Evolutionary conservation across 2,329 filamentous ascomycete genomes (phyloP).

Genomic region (Myriosclerotinia scirpicola): DNA sequence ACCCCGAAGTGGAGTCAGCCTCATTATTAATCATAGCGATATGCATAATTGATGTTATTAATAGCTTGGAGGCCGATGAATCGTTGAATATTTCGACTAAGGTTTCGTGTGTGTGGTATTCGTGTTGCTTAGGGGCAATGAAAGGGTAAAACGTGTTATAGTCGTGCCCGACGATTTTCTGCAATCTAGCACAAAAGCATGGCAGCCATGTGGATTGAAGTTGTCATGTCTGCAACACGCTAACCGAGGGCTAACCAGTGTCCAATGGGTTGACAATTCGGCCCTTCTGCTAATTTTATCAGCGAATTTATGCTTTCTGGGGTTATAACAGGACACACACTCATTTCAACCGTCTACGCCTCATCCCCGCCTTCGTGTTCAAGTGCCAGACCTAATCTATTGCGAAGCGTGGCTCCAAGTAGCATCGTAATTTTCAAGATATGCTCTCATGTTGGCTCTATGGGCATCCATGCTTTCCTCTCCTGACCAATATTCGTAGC

Average conservation of each 20-base stretch:
- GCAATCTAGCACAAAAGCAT: background rate
- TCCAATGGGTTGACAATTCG: slow-evolving; percentile 10
- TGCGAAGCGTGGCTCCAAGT: slow-evolving; percentile 11
- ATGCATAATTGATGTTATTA: slow-evolving; percentile 1
- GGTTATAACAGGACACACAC: background rate
- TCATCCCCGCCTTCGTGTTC: background rate
- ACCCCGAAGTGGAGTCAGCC: background rate
- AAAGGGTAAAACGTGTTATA: slow-evolving; percentile 4
- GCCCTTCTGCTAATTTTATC: background rate
- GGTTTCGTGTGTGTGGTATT: slow-evolving; percentile 19
- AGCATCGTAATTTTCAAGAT: slow-evolving; percentile 12
- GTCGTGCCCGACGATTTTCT: background rate
- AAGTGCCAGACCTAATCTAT: background rate
- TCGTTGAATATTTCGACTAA: background rate
- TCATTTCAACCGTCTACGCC: background rate
- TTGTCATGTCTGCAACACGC: background rate
- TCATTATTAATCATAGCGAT: background rate
- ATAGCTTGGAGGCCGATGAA: background rate
- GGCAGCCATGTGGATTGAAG: slow-evolving; percentile 8
- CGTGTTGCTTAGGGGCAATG: background rate
- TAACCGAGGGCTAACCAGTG: background rate
- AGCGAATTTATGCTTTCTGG: background rate
- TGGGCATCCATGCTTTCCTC: slow-evolving; percentile 13
- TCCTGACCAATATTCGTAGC: slow-evolving; percentile 8
- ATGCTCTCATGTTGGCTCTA: background rate